A percentile compares a stretch with the other conserved stretches of the same genome.
These are phyloP conservation scores for Dactylellina leptospora DNA, from an alignment of 2,329 filamentous ascomycete genomes.

Conservation along the genomic window DNA sequence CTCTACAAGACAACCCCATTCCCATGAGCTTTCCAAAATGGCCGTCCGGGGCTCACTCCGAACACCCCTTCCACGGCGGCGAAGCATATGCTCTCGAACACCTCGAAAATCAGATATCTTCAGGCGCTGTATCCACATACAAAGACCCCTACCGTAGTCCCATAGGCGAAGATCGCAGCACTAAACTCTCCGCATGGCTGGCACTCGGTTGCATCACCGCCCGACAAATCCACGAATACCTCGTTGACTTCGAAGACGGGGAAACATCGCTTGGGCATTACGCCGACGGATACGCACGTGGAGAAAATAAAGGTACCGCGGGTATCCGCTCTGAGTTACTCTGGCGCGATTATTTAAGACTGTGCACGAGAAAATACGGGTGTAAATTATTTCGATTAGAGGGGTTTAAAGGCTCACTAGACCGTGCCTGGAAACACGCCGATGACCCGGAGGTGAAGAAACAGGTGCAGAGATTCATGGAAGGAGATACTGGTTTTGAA, in stretches of 20 bases:
- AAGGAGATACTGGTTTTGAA: slow-evolving; percentile 76
- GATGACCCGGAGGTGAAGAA: slow-evolving; percentile 56
- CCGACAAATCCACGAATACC: slow-evolving; percentile 74
- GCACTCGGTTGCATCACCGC: slow-evolving; percentile 77
- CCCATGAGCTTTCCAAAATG: slow-evolving; percentile 60
- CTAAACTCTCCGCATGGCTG: slow-evolving; percentile 78
- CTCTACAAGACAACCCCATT: slow-evolving; percentile 65
- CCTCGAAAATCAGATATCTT: slow-evolving; percentile 69
- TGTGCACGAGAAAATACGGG: slow-evolving; percentile 76
- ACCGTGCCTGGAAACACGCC: slow-evolving; percentile 64
- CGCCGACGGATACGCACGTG: slow-evolving; percentile 70
- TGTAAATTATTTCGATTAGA: slow-evolving; percentile 70
- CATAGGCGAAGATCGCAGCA: slow-evolving; percentile 75
- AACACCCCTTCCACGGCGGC: slow-evolving; percentile 75
- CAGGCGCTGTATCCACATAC: slow-evolving; percentile 71
- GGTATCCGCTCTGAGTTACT: slow-evolving; percentile 76
- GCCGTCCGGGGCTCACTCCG: slow-evolving; percentile 67
- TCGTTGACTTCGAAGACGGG: slow-evolving; percentile 75
- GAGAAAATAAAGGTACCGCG: slow-evolving; percentile 76
- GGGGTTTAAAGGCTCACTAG: slow-evolving; percentile 69
- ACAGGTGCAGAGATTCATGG: slow-evolving; percentile 54
- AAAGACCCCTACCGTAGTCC: slow-evolving; percentile 77
- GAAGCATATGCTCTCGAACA: slow-evolving; percentile 70
- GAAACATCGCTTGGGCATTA: slow-evolving; percentile 57
- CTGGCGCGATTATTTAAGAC: slow-evolving; percentile 82